These are phyloP conservation scores for Harringtonia aguacate DNA, from an alignment of 2,329 filamentous ascomycete species.

Conservation along the genomic window DNA sequence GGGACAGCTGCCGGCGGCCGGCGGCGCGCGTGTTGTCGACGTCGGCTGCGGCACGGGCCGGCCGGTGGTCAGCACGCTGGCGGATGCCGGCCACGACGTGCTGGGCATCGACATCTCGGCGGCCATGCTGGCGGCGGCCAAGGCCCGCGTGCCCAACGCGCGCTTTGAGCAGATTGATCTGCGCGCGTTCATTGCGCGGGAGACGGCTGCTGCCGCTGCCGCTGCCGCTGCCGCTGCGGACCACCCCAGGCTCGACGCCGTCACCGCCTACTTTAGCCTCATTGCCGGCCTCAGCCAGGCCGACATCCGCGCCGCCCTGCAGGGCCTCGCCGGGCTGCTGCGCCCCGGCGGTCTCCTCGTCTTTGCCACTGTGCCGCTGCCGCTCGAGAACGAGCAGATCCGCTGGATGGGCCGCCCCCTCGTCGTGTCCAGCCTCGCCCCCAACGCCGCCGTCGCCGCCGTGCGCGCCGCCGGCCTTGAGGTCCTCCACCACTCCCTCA, in stretches of 20 bases:
- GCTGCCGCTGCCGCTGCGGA: neutral
- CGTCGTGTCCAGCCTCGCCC: conserved; percentile 15
- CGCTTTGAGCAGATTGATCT: conserved; percentile 16
- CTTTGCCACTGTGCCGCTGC: conserved; percentile 24
- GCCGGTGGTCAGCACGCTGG: conserved; percentile 15
- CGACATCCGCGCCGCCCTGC: conserved; percentile 14
- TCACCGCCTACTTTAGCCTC: conserved; percentile 17
- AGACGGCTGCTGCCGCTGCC: neutral
- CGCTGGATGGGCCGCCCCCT: conserved; percentile 17
- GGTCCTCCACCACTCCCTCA: conserved; percentile 9
- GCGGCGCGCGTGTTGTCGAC: conserved; percentile 14
- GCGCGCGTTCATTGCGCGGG: conserved; percentile 10
- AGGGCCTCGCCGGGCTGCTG: conserved; percentile 18
- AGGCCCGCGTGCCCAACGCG: conserved; percentile 15
- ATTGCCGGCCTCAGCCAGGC: conserved; percentile 16
- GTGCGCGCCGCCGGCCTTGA: conserved; percentile 13
- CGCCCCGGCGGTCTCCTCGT: conserved; percentile 25
- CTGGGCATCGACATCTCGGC: conserved; percentile 18
- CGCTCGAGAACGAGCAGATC: conserved; percentile 13
- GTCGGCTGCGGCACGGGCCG: conserved; percentile 19
- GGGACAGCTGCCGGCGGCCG: conserved; percentile 8
- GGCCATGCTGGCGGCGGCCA: conserved; percentile 16
- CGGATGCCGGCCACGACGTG: conserved; percentile 18
- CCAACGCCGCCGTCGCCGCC: conserved; percentile 11
- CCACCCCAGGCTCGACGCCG: conserved; percentile 11